A percentile compares a stretch with the other conserved stretches of the same genome.
Evolutionary conservation across 495 filamentous ascomycete genomes (phyloP).

Genomic region (Neurospora cerealis): DNA sequence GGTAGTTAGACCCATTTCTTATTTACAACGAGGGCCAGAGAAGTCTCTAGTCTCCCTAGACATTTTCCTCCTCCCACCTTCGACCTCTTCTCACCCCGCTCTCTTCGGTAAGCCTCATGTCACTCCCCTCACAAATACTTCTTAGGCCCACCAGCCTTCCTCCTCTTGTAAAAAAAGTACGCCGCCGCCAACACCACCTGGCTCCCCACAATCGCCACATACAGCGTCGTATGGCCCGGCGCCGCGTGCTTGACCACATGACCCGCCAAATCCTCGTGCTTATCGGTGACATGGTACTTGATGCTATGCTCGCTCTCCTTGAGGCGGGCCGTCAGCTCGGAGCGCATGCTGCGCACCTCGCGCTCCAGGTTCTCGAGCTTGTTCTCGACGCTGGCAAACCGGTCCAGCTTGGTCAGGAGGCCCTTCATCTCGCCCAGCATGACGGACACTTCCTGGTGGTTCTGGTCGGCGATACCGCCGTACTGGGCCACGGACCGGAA

Average conservation of each 20-base stretch:
- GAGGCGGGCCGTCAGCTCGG: slow-evolving; percentile 33
- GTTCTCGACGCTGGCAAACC: slow-evolving; percentile 27
- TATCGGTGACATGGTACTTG: slow-evolving; percentile 60
- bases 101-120: background rate
- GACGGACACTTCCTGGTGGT: slow-evolving; percentile 44
- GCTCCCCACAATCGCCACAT: slow-evolving; percentile 65
- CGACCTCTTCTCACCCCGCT: background rate
- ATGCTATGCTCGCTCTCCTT: slow-evolving; percentile 68
- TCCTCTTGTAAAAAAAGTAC: slow-evolving; percentile 76
- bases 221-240: slow-evolving; percentile 61
- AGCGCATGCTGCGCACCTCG: slow-evolving; percentile 49
- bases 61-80: background rate
- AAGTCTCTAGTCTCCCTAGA: background rate
- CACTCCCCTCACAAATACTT: slow-evolving; percentile 62
- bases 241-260: slow-evolving; percentile 43
- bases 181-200: slow-evolving; percentile 58
- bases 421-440: slow-evolving; percentile 31
- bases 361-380: slow-evolving; percentile 54
- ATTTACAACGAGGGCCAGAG: background rate
- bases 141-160: slow-evolving; percentile 64
- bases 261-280: slow-evolving; percentile 57
- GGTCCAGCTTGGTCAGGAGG: slow-evolving; percentile 29
- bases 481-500: slow-evolving; percentile 50
- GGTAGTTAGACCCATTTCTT: slow-evolving; percentile 5
- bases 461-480: slow-evolving; percentile 41